These are phyloP conservation scores for Eutrema yunnanense DNA, from an alignment of 345 rosid species.

Conservation along the genomic window DNA sequence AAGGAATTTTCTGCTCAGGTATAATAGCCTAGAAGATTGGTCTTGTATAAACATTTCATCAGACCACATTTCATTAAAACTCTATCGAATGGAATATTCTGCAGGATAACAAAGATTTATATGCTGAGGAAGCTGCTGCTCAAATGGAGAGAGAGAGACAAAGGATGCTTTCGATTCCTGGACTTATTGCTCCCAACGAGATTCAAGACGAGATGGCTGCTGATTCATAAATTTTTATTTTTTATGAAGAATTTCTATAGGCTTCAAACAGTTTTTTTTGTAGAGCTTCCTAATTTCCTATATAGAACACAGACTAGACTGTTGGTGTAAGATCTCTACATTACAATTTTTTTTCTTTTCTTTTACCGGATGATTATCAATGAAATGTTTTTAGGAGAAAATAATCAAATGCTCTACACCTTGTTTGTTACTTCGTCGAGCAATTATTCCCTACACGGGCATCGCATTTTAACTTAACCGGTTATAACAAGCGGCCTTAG, in stretches of 20 bases:
- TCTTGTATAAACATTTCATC: neutral
- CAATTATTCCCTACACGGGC: neutral
- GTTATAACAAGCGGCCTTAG: neutral
- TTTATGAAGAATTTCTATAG: neutral
- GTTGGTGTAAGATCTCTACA: no score
- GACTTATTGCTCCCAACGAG: constrained; percentile 70
- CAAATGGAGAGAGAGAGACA: constrained; percentile 55
- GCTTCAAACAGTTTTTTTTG: neutral
- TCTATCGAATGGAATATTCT: neutral
- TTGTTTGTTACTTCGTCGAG: no score
- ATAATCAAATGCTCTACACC: neutral
- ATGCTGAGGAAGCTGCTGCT: constrained; percentile 75
- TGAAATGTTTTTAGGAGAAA: neutral
- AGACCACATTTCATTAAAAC: neutral
- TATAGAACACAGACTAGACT: no score
- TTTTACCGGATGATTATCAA: neutral
- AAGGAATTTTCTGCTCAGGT: constrained; percentile 86
- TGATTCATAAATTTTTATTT: constrained; percentile 18
- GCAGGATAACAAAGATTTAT: constrained; percentile 78
- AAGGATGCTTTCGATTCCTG: constrained; percentile 71
- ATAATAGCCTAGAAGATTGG: neutral
- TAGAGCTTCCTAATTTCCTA: no score
- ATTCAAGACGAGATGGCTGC: constrained; percentile 72
- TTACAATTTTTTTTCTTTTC: neutral
- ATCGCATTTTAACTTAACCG: neutral